These are phyloP conservation scores for Tephrocybe sp. DNA, from an alignment of 768 basidiomycete species.

Conservation along the genomic window DNA sequence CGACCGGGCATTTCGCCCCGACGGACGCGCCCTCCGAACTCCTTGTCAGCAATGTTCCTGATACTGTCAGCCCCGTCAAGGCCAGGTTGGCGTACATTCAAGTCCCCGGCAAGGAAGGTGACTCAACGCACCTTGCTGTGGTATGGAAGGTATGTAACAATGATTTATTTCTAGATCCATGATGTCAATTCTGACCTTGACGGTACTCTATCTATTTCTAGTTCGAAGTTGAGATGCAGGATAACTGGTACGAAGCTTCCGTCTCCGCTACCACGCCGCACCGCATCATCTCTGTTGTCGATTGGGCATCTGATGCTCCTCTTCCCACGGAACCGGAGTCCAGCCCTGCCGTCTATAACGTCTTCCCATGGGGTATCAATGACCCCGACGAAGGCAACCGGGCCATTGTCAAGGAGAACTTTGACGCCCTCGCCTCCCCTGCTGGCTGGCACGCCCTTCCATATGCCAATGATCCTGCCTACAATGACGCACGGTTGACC, in stretches of 20 bases:
- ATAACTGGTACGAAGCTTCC: conserved; percentile 95
- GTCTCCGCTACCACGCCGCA: conserved; percentile 75
- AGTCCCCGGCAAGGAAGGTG: conserved; percentile 64
- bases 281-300: conserved; percentile 83
- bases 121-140: conserved; percentile 58
- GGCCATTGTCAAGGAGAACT: conserved; percentile 56
- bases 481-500: conserved; percentile 22
- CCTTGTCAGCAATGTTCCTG: conserved; percentile 62
- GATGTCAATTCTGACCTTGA: background rate
- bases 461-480: conserved; percentile 60
- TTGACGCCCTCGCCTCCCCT: conserved; percentile 79
- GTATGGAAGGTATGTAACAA: conserved; percentile 75
- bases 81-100: conserved; percentile 78
- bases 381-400: conserved; percentile 77
- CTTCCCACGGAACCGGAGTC: conserved; percentile 33
- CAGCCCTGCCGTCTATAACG: conserved; percentile 54
- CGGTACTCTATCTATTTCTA: conserved; percentile 21
- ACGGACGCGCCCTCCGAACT: conserved; percentile 35
- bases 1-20: conserved; percentile 45
- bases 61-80: conserved; percentile 78
- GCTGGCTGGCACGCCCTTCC: conserved; percentile 92
- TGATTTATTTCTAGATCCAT: background rate
- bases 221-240: conserved; percentile 90
- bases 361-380: conserved; percentile 82
- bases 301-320: conserved; percentile 85